phyloP scores from a whole-genome alignment of 139 green algal genomes.

The Trebouxia sp. region DNA sequence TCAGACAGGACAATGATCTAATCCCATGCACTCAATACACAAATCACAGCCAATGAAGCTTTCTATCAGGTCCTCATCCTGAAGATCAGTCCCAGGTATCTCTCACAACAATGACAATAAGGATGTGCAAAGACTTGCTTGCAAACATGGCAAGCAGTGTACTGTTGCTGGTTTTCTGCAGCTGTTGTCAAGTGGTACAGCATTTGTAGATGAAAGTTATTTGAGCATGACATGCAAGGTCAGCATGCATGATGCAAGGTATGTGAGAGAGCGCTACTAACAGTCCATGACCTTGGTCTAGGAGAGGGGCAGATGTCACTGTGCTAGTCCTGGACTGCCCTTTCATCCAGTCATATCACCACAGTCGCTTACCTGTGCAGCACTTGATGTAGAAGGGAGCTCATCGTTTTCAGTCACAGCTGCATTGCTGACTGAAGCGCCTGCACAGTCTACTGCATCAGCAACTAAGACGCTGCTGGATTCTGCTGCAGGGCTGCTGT shows the following conservation, averaged over 20 bases:
- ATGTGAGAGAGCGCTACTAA: too few species aligned
- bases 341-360: not conserved
- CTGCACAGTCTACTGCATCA: not conserved
- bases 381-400: not conserved
- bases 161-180: too few species aligned
- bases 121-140: too few species aligned
- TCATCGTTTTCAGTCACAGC: not conserved
- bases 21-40: slow-evolving; percentile 48
- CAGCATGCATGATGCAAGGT: too few species aligned
- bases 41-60: slow-evolving; percentile 37
- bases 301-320: too few species aligned
- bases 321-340: too few species aligned
- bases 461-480: not conserved
- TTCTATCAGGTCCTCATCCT: not conserved
- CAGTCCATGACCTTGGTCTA: too few species aligned
- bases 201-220: too few species aligned
- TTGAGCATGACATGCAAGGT: too few species aligned
- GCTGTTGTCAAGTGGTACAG: too few species aligned
- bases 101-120: too few species aligned
- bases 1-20: slow-evolving; percentile 68
- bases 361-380: not conserved
- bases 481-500: not conserved
- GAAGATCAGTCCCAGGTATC: not conserved
- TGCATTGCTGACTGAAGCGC: not conserved
- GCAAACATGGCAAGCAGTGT: too few species aligned